Evolutionary conservation across 2,329 filamentous ascomycete genomes (phyloP), one percentile per base, ranked within the genome.

Genomic region (Ophiobolus disseminans): DNA sequence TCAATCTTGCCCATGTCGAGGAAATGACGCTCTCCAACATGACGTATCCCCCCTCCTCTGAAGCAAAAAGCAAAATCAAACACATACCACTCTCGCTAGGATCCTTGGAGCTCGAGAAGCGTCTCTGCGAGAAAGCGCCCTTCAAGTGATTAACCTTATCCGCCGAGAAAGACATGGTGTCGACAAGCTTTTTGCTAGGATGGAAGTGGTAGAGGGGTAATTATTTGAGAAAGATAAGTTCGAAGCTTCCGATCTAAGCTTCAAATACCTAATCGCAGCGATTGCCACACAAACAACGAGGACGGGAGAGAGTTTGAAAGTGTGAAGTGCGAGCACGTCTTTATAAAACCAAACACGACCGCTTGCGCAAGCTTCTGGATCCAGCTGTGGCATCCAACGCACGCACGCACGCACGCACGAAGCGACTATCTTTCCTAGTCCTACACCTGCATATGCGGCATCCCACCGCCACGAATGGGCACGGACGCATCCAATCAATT

Each of bases 91-190:
- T 73, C 47, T 72, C 70, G 22, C 50, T 72, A 4, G 67, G 65
- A 37, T 72, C 70, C 31, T 73, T 73, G 10, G 58, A 64, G 35
- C 55, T 65, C 4, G 69, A 73, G n/a, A 73, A 72, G 17, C 70
- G 58, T 38, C 70, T 53, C 41, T 67, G 63, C 7, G 63, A 63
- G 43, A 64, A 63, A 0, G 61, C 58, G 3, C 60, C 57, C 63
- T 63, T 71, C 7, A 71, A 43, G 16, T 65, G 63, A 13, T 64
- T 65, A 16, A 72, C 59, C 55, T 64, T 70, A 40, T 59, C 59
- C 9, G 65, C 69, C 2, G 69, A 73, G 42, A 73, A 73, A 20
- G 68, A 71, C 70, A 73, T 73, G 26, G 41, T 59, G 46, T 14
- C 22, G 41, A 26, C 22, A 50, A 57, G 52, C 48, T 50, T 53